Evolutionary conservation across 2,329 filamentous ascomycete genomes (phyloP).

Genomic region (Cordyceps tenuipes): DNA sequence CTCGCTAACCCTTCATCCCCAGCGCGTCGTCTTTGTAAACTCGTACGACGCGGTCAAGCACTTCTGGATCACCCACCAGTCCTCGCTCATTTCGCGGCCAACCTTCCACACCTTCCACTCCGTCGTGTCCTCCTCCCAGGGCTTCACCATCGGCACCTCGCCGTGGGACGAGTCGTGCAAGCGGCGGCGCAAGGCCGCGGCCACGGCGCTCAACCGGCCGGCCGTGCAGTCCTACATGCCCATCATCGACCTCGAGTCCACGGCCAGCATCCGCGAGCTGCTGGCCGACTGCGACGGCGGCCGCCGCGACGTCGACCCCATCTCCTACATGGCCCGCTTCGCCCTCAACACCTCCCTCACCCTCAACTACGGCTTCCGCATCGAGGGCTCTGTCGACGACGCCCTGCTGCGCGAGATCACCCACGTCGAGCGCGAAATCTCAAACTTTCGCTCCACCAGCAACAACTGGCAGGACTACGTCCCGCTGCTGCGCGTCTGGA

Average conservation of each 20-base stretch:
- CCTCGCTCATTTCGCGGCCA: slow-evolving; percentile 67
- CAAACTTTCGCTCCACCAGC: slow-evolving; percentile 67
- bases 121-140: slow-evolving; percentile 67
- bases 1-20: neutral
- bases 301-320: slow-evolving; percentile 57
- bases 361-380: slow-evolving; percentile 71
- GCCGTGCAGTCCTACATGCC: slow-evolving; percentile 74
- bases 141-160: slow-evolving; percentile 75
- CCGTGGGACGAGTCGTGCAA: slow-evolving; percentile 81
- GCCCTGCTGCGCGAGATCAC: slow-evolving; percentile 64
- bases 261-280: slow-evolving; percentile 63
- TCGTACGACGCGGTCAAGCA: slow-evolving; percentile 65
- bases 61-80: slow-evolving; percentile 73
- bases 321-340: slow-evolving; percentile 65
- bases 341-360: slow-evolving; percentile 71
- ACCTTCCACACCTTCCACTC: slow-evolving; percentile 76
- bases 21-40: slow-evolving; percentile 69
- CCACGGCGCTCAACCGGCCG: slow-evolving; percentile 68
- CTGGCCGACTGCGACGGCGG: slow-evolving; percentile 56
- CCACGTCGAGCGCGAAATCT: slow-evolving; percentile 65
- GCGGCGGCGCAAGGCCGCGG: slow-evolving; percentile 65
- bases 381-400: slow-evolving; percentile 61
- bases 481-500: slow-evolving; percentile 60
- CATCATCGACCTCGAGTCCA: slow-evolving; percentile 70
- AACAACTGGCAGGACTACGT: slow-evolving; percentile 84